Conservation (phyloP, 2,329 filamentous ascomycete species). For the Pseudocercospora vitis region DNA sequence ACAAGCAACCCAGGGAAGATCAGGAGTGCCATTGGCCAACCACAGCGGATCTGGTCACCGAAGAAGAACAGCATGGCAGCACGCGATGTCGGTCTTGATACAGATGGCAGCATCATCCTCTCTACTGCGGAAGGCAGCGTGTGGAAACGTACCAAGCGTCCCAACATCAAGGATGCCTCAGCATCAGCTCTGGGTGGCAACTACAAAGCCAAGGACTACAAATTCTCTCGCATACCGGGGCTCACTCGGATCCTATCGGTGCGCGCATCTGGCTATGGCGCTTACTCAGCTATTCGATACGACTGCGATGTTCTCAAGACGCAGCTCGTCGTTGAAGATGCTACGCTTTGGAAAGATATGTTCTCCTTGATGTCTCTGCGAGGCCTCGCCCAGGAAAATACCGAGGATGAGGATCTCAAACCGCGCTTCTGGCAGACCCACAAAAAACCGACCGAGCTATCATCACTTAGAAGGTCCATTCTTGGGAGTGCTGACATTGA, state of each 20-base stretch:
- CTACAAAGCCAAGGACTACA: slow-evolving; percentile 80
- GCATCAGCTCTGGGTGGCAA: slow-evolving; percentile 53
- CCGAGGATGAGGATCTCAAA: slow-evolving; percentile 47
- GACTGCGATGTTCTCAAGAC: slow-evolving; percentile 79
- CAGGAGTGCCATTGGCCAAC: slow-evolving; percentile 73
- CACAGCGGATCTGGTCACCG: slow-evolving; percentile 83
- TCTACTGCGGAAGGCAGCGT: slow-evolving; percentile 90
- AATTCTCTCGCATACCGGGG: slow-evolving; percentile 87
- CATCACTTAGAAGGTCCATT: slow-evolving; percentile 56
- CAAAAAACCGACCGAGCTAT: slow-evolving; percentile 48
- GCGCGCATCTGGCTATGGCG: slow-evolving; percentile 82
- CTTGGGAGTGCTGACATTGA: slow-evolving; percentile 67
- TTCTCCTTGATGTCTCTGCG: slow-evolving; percentile 67
- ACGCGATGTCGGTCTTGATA: slow-evolving; percentile 81
- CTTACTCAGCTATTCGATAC: slow-evolving; percentile 82
- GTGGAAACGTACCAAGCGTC: slow-evolving; percentile 82
- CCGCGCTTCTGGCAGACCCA: slow-evolving; percentile 52
- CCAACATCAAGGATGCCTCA: slow-evolving; percentile 70
- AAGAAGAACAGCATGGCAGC: slow-evolving; percentile 82
- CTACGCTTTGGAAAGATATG: slow-evolving; percentile 72
- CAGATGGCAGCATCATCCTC: slow-evolving; percentile 92
- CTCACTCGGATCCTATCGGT: slow-evolving; percentile 83
- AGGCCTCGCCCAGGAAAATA: slow-evolving; percentile 49
- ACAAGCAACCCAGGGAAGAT: slow-evolving; percentile 94
- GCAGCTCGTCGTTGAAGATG: slow-evolving; percentile 65